Evolutionary conservation across 768 basidiomycete species (phyloP).

Genomic region (Amanita inopinata): DNA sequence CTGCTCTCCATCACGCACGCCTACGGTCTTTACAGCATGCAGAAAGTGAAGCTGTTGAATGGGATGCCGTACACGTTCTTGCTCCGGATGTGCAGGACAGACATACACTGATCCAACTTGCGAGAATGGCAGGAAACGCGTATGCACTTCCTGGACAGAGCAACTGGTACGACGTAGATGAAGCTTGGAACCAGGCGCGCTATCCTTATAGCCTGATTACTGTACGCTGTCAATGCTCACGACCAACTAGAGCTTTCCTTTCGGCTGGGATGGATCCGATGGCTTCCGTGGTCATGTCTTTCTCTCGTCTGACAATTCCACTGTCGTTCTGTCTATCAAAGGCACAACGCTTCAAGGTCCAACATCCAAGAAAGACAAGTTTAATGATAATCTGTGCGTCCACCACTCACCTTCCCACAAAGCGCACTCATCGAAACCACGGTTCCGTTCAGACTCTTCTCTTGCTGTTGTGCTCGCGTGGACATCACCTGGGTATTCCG

Average conservation of each 20-base stretch:
- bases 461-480: conserved; percentile 90
- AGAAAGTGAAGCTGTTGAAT: conserved; percentile 47
- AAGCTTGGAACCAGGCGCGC: conserved; percentile 54
- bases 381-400: conserved; percentile 71
- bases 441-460: conserved; percentile 40
- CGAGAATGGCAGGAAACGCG: conserved; percentile 84
- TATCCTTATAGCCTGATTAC: conserved; percentile 12
- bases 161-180: conserved; percentile 78
- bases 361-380: conserved; percentile 86
- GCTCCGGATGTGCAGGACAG: conserved; percentile 74
- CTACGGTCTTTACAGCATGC: conserved; percentile 35
- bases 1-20: conserved; percentile 42
- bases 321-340: conserved; percentile 83
- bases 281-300: conserved; percentile 93
- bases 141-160: conserved; percentile 63
- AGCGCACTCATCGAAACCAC: background rate
- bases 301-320: conserved; percentile 65
- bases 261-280: conserved; percentile 66
- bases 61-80: conserved; percentile 57
- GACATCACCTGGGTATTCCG: conserved; percentile 80
- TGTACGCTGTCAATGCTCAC: background rate
- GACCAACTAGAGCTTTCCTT: conserved; percentile 56
- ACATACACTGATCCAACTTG: conserved; percentile 75
- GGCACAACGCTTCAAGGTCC: conserved; percentile 76
- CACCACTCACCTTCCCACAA: background rate